Base-by-base conservation (phyloP, 2,329 filamentous ascomycete genomes). In the Pseudogymnoascus sp. region DNA sequence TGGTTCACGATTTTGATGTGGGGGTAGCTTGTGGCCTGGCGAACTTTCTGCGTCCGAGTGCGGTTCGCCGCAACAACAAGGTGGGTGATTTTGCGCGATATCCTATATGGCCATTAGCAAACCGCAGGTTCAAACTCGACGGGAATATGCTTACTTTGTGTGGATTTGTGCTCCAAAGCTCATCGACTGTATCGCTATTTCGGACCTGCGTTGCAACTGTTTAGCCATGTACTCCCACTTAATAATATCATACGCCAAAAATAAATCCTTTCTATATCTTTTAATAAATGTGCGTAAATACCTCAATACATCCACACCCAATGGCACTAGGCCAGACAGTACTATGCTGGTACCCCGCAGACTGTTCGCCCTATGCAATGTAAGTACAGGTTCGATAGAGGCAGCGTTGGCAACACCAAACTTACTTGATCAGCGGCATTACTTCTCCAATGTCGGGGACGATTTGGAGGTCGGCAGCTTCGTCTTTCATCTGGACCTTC, bases 1-100 rank as follows among this genome's bases (percentile, higher is more conserved):
- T 92, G 89, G 69, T 89, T 92, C 59, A 99, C 95, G 64, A 99
- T 96, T 73, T 92, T 93, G 75, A 98, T 90, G 61, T 86, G 85
- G 0, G 89, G 81, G 62, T 91, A 89, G 66, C 87, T 86, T 12
- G 90, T 88, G 0, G 95, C 95, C 74, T 93, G 89, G 59, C 90
- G 88, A 46, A 98, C 91, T 76, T 99, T 99, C 61, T 91, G 89
- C 0, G 95, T 98, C 22, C 93, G 87, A 33, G 89, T 89, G 24
- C 89, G 82, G 14, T 84, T 81, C 16, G 84, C 85, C 61, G 85
- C 88, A 7, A 89, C 87, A 2, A 93, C 88, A 4, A 93, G 82
- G 73, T 93, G 90, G 0, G 89, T 92, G 12, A 90, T 82, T 62
- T 83, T 83, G 33, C 80, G 79, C 1, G 81, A 82, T 6, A 93